These are phyloP conservation scores for Xylariaceae sp. DNA, from an alignment of 2,329 filamentous ascomycete species.

Conservation along the genomic window DNA sequence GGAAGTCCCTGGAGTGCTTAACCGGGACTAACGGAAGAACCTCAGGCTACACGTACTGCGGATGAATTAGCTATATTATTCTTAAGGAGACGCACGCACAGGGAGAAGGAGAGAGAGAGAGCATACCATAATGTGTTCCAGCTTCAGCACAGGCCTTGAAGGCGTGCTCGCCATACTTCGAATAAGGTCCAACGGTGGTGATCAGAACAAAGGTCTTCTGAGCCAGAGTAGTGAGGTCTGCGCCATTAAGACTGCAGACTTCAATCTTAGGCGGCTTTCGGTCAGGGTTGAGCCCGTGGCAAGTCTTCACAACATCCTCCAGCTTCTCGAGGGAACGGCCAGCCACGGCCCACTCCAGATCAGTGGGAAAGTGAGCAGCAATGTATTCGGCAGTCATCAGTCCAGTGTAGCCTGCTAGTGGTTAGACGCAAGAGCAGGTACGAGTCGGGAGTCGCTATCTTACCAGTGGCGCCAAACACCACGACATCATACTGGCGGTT, in stretches of 20 bases:
- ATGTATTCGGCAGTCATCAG: conserved; percentile 25
- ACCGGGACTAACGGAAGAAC: too few relatives aligned
- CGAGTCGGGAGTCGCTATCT: conserved; percentile 23
- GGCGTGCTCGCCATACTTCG: conserved; percentile 46
- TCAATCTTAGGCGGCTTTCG: conserved; percentile 47
- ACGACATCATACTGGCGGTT: conserved; percentile 49
- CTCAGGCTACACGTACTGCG: too few relatives aligned
- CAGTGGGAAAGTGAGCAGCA: conserved; percentile 20
- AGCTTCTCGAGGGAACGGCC: conserved; percentile 45
- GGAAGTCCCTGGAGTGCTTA: too few relatives aligned
- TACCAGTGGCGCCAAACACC: conserved; percentile 51
- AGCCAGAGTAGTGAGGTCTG: conserved; percentile 39
- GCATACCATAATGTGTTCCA: conserved; percentile 60
- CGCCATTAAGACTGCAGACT: conserved; percentile 38
- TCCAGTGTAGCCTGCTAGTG: conserved; percentile 25
- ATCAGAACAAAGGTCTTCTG: conserved; percentile 51
- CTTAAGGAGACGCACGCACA: too few relatives aligned
- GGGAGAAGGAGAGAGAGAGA: too few relatives aligned
- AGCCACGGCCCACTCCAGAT: conserved; percentile 25
- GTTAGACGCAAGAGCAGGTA: too few relatives aligned
- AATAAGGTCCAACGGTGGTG: conserved; percentile 53
- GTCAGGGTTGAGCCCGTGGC: conserved; percentile 60
- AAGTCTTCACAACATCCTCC: conserved; percentile 56
- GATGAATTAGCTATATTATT: too few relatives aligned
- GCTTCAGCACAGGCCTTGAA: conserved; percentile 55